Conservation (phyloP, 2,329 filamentous ascomycete species). For the Lachnellula subtilissima region DNA sequence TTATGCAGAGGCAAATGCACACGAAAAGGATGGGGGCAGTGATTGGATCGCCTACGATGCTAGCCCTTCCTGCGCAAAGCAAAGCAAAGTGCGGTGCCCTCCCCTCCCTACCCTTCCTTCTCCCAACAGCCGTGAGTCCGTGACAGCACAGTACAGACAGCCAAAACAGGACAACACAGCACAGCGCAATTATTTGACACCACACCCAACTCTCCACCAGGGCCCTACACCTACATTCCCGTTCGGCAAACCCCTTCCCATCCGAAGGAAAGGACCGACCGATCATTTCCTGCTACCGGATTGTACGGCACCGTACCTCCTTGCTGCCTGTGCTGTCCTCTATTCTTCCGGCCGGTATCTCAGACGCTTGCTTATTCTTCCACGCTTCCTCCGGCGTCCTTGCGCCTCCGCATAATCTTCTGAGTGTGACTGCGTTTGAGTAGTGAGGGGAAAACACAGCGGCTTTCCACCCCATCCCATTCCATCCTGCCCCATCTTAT, state of each 20-base stretch:
- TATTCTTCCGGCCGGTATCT: too few relatives aligned
- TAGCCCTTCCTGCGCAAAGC: background rate
- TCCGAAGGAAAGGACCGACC: too few relatives aligned
- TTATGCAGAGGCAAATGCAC: background rate
- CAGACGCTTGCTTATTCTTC: too few relatives aligned
- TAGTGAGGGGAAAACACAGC: constrained; percentile 1
- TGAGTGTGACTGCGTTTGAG: too few relatives aligned
- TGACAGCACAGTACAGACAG: background rate
- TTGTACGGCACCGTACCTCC: too few relatives aligned
- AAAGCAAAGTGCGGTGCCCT: background rate
- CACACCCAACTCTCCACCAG: too few relatives aligned
- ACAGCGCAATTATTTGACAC: background rate
- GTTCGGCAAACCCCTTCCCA: too few relatives aligned
- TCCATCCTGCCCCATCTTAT: constrained; percentile 3
- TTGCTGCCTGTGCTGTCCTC: too few relatives aligned
- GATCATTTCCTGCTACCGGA: too few relatives aligned
- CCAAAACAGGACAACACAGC: background rate
- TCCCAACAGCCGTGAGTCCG: background rate
- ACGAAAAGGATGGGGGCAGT: background rate
- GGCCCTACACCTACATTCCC: too few relatives aligned
- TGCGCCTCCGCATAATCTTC: too few relatives aligned
- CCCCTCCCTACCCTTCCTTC: background rate
- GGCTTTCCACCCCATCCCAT: constrained; percentile 3
- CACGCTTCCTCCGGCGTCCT: too few relatives aligned
- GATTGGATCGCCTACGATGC: background rate